Evolutionary conservation across 2,329 filamentous ascomycete genomes (phyloP), one percentile per base, ranked within the genome.

Genomic region (Colletotrichum trifolii): DNA sequence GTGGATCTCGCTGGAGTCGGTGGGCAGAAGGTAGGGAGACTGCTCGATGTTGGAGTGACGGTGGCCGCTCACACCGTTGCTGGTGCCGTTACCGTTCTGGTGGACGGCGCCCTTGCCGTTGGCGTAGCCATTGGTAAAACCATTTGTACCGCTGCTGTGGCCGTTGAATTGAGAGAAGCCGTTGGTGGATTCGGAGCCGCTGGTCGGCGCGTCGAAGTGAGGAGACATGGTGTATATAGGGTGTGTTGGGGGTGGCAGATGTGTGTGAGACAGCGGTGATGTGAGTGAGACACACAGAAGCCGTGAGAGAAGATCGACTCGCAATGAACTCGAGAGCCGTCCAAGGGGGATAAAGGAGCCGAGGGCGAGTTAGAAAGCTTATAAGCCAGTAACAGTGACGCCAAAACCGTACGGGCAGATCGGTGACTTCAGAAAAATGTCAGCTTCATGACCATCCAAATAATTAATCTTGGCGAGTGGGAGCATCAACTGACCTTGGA

Each of bases 1-100:
- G 75, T 94, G 90, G 38, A 93, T 80, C 54, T 91, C 87, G 68
- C 90, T 85, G 57, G 84, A 76, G 34, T 83, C 78, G 3, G 85
- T 82, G n/a, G 85, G 78, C 55, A 77, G 81, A 13, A 91, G 79
- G 55, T 67, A 64, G 64, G 81, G 78, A 10, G 83, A 84, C 61
- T 72, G 45, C 39, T 66, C 56, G 36, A 61, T 47, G 46, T 35
- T 64, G 56, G 47, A 55, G 47, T 10, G 12, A 54, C 36, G 54
- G 36, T 60, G 47, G 45, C 47, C 48, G 58, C 47, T 45, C 39
- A 68, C 56, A 53, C 64, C 63, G 59, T 61, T 67, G n/a, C 38
- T 40, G 38, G 38, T 7, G 54, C 59, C 63, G 42, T 61, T 60
- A 53, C 59, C 63, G 42, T 61, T 60, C 17, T 55, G 52, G 40